These are phyloP conservation scores for Glutinoglossum americanum DNA, from an alignment of 495 filamentous ascomycete species.

Conservation along the genomic window DNA sequence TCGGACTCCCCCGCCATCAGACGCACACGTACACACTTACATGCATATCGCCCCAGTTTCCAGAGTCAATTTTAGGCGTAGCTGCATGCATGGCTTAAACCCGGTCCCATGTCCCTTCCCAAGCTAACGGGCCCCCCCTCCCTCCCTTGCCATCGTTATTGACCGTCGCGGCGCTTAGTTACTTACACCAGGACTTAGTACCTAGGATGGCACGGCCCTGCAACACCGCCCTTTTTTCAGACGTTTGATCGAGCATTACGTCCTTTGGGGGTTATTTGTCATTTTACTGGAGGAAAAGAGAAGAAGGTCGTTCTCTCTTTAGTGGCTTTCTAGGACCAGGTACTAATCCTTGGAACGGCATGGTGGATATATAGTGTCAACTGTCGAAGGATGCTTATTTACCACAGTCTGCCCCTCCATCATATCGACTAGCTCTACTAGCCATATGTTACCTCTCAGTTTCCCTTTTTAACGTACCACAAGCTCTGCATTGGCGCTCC, in stretches of 20 bases:
- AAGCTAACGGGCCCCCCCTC: too few relatives aligned
- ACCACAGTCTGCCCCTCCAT: neutral
- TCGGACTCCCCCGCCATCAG: neutral
- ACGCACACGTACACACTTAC: neutral
- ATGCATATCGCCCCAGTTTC: neutral
- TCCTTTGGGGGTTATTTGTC: neutral
- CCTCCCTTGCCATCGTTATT: neutral
- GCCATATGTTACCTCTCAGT: neutral
- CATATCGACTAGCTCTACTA: neutral
- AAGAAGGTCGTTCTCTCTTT: neutral
- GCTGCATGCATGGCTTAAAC: neutral
- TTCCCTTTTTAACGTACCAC: neutral
- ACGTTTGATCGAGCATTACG: neutral
- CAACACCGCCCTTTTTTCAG: neutral
- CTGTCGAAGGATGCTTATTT: neutral
- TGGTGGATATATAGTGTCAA: neutral
- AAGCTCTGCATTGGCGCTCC: neutral
- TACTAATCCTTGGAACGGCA: neutral
- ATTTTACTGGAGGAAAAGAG: neutral
- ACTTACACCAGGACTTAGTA: neutral
- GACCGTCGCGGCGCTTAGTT: neutral
- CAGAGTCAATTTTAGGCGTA: neutral
- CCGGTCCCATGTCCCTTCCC: neutral
- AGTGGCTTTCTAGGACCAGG: neutral
- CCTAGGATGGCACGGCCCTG: neutral